A percentile compares a stretch with the other conserved stretches of the same genome.
phyloP scores from a whole-genome alignment of 306 rosid species.

The Lagenaria siceraria region DNA sequence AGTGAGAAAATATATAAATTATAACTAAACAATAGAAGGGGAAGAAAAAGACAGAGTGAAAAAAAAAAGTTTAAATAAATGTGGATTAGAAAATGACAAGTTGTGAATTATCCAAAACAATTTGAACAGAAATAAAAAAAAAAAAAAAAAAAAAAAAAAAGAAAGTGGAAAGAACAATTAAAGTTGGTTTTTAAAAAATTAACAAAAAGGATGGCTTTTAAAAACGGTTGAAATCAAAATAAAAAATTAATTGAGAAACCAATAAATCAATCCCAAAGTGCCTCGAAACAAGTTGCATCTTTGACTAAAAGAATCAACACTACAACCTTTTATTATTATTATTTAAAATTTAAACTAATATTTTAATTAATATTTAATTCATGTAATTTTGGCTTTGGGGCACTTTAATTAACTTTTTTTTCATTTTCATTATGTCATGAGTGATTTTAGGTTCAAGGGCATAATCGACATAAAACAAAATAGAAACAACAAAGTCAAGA shows the following conservation, averaged over 20 bases:
- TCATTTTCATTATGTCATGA: no score
- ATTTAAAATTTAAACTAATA: neutral
- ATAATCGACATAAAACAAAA: no score
- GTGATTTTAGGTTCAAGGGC: no score
- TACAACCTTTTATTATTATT: neutral
- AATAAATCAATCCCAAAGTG: neutral
- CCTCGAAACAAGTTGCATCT: neutral
- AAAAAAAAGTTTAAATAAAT: neutral
- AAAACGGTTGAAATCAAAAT: neutral
- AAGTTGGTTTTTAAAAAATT: neutral
- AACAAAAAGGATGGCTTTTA: no score
- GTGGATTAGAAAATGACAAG: neutral
- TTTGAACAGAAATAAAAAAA: neutral
- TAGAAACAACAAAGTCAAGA: no score
- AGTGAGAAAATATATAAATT: no score
- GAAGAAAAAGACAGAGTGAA: no score
- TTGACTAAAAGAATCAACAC: constrained; percentile 3
- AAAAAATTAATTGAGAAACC: neutral
- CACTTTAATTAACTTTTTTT: no score
- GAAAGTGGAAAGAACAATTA: neutral
- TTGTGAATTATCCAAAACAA: neutral
- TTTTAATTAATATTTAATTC: neutral
- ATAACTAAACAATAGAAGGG: neutral
- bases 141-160: no score
- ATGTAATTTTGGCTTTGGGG: no score